These are phyloP conservation scores for Hibiscus mutabilis DNA, from an alignment of 345 rosid species.

Conservation along the genomic window DNA sequence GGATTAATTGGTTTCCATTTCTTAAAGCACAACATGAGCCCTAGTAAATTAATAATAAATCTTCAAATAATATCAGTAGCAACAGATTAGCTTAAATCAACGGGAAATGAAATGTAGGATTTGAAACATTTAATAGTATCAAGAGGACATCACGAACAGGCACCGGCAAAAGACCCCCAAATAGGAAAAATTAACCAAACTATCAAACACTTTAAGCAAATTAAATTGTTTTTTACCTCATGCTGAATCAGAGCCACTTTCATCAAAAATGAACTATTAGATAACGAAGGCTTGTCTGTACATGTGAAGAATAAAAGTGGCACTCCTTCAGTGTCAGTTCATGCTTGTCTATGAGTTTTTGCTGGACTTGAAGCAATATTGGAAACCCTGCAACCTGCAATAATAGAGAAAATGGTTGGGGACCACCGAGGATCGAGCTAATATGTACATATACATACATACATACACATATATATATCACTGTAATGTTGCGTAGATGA, in stretches of 20 bases:
- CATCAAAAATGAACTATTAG: neutral
- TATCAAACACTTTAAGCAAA: neutral
- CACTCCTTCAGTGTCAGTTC: constrained; percentile 8
- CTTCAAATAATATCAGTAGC: neutral
- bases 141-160: constrained; percentile 4
- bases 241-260: neutral
- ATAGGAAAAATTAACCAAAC: neutral
- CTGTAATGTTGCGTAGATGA: neutral
- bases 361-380: too few species aligned
- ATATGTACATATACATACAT: neutral
- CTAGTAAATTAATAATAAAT: neutral
- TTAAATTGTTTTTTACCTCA: neutral
- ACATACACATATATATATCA: neutral
- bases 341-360: neutral
- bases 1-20: neutral
- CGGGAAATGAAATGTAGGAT: constrained; percentile 7
- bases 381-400: constrained; percentile 17
- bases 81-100: neutral
- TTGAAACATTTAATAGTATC: neutral
- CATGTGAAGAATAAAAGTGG: constrained; percentile 6
- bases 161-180: neutral
- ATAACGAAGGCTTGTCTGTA: neutral
- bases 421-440: neutral
- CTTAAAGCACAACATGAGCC: neutral
- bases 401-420: neutral